Evolutionary conservation across 225 moss, liverwort and hornwort species (phyloP), one percentile per base, ranked within the genome.

Genomic region (Antitrichia curtipendula): DNA sequence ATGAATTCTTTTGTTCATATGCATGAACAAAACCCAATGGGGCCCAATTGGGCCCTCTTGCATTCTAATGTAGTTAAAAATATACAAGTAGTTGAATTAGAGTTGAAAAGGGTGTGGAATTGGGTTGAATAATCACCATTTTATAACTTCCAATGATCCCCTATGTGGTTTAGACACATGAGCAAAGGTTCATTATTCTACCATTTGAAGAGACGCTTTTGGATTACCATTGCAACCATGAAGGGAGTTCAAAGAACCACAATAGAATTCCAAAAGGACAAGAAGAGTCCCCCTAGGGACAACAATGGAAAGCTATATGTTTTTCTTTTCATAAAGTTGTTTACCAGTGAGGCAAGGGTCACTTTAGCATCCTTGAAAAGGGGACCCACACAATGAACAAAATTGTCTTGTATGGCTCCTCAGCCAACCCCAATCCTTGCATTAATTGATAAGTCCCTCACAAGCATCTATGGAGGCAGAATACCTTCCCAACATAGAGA

Each of bases 141-240:
- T 70, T 15, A 4, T 25, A 70, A 25, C 8, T 25, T 70, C 12
- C 5, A 70, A 0, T 1, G 8, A 25, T 8, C 14, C 14, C 1
- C 2, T 5, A 13, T 69, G 24, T 3, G 2, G 14, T 41, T 70
- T 70, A 36, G 8, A 15, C 0, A 16, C 2, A 15, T 41, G 8
- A 13, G 1, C 25, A 70, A 7, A 69, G 14, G 24, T 40, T 40
- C 45, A 45, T 45, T 45, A 45, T 45, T 45, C 45, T 45, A 45
- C 45, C 45, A 45, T 45, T 45, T 45, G 3, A 70, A 25, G 5
- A 8, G 41, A 41, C 9, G 8, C 15, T 15, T 27, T 70, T 8
- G 3, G 10, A 28, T 16, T 28, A 27, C 45, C 28, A 45, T 45
- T 28, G 17, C 28, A 72, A 45, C 0, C 0, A 0, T 45, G 0